These are phyloP conservation scores for Ustilago loliicola DNA, from an alignment of 1,284 basidiomycete species.

Conservation along the genomic window DNA sequence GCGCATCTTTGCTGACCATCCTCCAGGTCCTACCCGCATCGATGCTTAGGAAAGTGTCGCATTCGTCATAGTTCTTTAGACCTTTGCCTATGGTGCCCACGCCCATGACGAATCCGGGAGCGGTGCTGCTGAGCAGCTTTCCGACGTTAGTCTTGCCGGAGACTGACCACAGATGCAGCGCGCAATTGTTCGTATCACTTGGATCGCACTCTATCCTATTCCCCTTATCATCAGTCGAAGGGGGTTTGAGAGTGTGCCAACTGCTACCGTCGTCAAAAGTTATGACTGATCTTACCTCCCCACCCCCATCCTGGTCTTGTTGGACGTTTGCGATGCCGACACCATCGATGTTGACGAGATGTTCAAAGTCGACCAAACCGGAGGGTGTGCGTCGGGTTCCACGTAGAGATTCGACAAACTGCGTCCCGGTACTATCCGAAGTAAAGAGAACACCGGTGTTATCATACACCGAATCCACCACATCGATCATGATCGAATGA, in stretches of 20 bases:
- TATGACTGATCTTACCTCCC: conserved; percentile 81
- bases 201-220: conserved; percentile 78
- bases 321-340: conserved; percentile 90
- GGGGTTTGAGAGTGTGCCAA: conserved; percentile 82
- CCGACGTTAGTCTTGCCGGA: conserved; percentile 92
- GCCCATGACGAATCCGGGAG: conserved; percentile 93
- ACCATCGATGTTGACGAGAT: conserved; percentile 90
- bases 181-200: conserved; percentile 77
- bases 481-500: conserved; percentile 93
- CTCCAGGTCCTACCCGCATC: conserved; percentile 90
- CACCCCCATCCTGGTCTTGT: conserved; percentile 75
- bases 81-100: conserved; percentile 86
- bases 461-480: conserved; percentile 73
- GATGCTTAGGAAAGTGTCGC: conserved; percentile 91
- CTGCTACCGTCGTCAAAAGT: conserved; percentile 92
- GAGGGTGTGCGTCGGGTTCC: conserved; percentile 89
- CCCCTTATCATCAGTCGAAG: conserved; percentile 77
- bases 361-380: conserved; percentile 95
- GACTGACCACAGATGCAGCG: conserved; percentile 91
- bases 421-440: conserved; percentile 92
- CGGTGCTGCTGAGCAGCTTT: conserved; percentile 90
- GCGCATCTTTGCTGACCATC: conserved; percentile 82
- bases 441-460: conserved; percentile 91
- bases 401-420: conserved; percentile 89
- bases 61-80: conserved; percentile 84